Evolutionary conservation across 805 yeast genomes (phyloP), one percentile per base, ranked within the genome.

Genomic region (Sugiyamaella lignohabitans): DNA sequence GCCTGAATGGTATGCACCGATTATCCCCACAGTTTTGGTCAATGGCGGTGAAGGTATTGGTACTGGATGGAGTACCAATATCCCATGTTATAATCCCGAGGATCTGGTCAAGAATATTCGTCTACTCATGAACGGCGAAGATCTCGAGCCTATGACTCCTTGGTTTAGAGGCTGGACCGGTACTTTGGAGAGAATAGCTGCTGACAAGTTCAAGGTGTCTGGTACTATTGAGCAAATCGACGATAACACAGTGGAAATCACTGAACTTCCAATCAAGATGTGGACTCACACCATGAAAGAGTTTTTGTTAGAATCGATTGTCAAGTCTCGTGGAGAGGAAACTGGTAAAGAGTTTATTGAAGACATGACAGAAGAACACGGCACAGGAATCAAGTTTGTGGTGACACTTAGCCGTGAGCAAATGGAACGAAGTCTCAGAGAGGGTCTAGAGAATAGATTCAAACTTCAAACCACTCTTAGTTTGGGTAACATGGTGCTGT

Each of bases 21-120:
- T 93, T n/a, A 57, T 93, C 35, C 98, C 98, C 6, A 86, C 88
- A 87, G 62, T 93, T n/a, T 72, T 93, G 51, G 95, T 93, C 3
- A 93, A 93, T 61, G 98, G 98, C 48, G 75, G 91, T 5, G 98
- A 93, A 66, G 98, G 98, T 70, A 93, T 93, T 64, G 98, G 98
- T 52, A 89, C 98, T 40, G 98, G 98, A 55, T 93, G 98, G 97
- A 86, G 96, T 54, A 88, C 98, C 1, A 80, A 78, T 51, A 83
- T 93, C 53, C 98, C 98, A 1, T 80, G 86, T 36, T 91, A 77
- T 67, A 88, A 93, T 62, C 98, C 98, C 0, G 58, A 64, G 11
- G 98, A 91, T 60, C 71, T 93, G 50, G 87, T 87, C 21, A 69
- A 66, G 2, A 93, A 93, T 57, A 69, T 93, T 27, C 78, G 79